Conservation (phyloP, 495 filamentous ascomycete genomes). For the Neurospora sp. region DNA sequence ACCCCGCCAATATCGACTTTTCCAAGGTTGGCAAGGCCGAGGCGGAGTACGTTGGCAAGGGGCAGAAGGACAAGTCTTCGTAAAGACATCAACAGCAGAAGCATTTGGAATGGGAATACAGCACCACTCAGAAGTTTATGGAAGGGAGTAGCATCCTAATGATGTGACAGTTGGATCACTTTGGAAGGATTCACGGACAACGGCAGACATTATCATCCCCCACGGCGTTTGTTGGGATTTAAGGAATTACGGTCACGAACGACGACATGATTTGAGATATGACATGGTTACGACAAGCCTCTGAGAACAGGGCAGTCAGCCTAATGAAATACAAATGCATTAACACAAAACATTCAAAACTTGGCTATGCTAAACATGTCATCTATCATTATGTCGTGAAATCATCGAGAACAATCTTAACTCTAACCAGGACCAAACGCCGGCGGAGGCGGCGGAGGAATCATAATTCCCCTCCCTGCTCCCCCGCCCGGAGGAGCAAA, state of each 20-base stretch:
- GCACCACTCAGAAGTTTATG: not conserved
- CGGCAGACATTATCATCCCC: not conserved
- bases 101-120: not conserved
- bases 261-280: not conserved
- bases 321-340: not conserved
- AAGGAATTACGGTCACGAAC: not conserved
- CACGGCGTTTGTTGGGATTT: not conserved
- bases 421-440: not conserved
- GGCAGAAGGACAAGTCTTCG: not conserved
- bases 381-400: not conserved
- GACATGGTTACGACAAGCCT: not conserved
- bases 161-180: not conserved
- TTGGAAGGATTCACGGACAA: not conserved
- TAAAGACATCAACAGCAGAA: not conserved
- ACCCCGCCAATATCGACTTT: constrained; percentile 35
- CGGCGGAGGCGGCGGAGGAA: not conserved
- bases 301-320: not conserved
- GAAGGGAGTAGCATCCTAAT: not conserved
- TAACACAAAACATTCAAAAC: not conserved
- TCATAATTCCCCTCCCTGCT: not conserved
- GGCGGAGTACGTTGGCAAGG: not conserved
- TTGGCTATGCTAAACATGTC: not conserved
- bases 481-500: not conserved
- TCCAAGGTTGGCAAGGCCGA: constrained; percentile 44
- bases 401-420: not conserved